Base-by-base conservation (phyloP, 2,329 filamentous ascomycete species). In the Exophiala sp. region DNA sequence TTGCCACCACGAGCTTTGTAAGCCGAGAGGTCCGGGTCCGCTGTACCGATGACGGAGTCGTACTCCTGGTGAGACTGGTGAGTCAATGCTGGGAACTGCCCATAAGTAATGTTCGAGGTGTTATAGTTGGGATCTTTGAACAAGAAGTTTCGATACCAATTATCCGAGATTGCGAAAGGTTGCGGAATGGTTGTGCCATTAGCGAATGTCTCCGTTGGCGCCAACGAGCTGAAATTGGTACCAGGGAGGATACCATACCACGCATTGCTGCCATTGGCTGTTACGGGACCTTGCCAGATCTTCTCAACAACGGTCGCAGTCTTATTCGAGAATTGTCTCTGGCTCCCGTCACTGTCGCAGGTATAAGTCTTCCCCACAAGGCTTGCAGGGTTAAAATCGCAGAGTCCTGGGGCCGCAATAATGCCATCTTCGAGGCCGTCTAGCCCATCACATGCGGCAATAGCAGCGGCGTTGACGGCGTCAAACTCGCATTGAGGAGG, bases 1-100 rank as follows among this genome's bases (percentile, higher is more conserved):
- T 75, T 77, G 1, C 71, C 73, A 0, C 73, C 73, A 1, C 58
- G 48, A 1, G 60, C 46, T 24, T 65, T 64, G 59, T 75, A 76
- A 0, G 49, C 58, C 0, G 65, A 64, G 0, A 76, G 63, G 54
- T 75, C 67, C 1, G 72, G 66, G 42, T 72, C 65, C 12, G 62
- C 50, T 0, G 71, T 71, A 3, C 65, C 68, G 5, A 75, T 71
- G 35, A 72, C 67, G 0, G 62, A 63, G 11, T 62, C 59, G 52
- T 71, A 76, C 45, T 69, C 55, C 2, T 63, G 53, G 4, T 54
- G 42, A 0, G 66, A 68, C 16, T 61, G 47, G 36, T 53, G 57
- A 44, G 71, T 63, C 8, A 67, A 50, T 2, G 41, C 16, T 12
- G 63, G 58, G 45, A 63, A 66, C 10, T 65, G 58, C 21, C 49